Evolutionary conservation across 1,284 basidiomycete species (phyloP).

Genomic region (Malassezia sp.): DNA sequence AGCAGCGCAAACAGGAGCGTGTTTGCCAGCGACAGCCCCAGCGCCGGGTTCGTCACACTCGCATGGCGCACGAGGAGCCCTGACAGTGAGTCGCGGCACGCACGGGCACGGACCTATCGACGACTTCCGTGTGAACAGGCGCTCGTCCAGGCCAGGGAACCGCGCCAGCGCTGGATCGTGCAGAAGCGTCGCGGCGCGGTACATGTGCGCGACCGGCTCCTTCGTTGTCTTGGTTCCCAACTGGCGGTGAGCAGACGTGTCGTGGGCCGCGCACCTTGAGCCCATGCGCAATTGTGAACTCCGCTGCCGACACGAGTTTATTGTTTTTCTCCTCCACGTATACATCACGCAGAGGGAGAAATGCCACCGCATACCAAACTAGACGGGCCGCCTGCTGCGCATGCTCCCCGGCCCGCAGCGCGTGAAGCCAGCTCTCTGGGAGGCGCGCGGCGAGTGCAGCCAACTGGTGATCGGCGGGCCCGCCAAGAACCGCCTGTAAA

Average conservation of each 20-base stretch:
- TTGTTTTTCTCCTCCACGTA: slow-evolving; percentile 31
- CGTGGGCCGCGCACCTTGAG: too few relatives aligned
- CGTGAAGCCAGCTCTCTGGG: slow-evolving; percentile 15
- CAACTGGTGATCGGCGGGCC: slow-evolving; percentile 5
- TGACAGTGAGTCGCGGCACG: too few relatives aligned
- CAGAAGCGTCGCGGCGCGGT: slow-evolving; percentile 13
- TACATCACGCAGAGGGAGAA: slow-evolving; percentile 23
- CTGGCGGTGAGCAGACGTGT: too few relatives aligned
- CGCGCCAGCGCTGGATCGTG: slow-evolving; percentile 7
- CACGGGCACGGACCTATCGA: too few relatives aligned
- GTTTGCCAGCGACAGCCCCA: slow-evolving; percentile 18
- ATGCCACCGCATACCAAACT: slow-evolving; percentile 24
- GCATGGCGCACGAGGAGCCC: slow-evolving; percentile 21
- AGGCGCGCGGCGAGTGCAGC: slow-evolving; percentile 19
- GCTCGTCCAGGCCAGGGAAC: slow-evolving; percentile 10
- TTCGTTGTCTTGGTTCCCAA: slow-evolving; percentile 33
- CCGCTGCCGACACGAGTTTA: slow-evolving; percentile 32
- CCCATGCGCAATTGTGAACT: slow-evolving; percentile 26
- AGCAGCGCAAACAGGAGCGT: slow-evolving; percentile 27
- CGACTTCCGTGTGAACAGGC: not conserved
- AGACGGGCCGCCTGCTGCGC: slow-evolving; percentile 19
- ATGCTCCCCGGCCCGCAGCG: slow-evolving; percentile 3
- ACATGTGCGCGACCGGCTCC: slow-evolving; percentile 23
- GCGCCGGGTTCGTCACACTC: slow-evolving; percentile 16
- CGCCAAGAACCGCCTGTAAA: slow-evolving; percentile 16